phyloP scores from a whole-genome alignment of 768 basidiomycete genomes.

The Leccinum longicurvipes region DNA sequence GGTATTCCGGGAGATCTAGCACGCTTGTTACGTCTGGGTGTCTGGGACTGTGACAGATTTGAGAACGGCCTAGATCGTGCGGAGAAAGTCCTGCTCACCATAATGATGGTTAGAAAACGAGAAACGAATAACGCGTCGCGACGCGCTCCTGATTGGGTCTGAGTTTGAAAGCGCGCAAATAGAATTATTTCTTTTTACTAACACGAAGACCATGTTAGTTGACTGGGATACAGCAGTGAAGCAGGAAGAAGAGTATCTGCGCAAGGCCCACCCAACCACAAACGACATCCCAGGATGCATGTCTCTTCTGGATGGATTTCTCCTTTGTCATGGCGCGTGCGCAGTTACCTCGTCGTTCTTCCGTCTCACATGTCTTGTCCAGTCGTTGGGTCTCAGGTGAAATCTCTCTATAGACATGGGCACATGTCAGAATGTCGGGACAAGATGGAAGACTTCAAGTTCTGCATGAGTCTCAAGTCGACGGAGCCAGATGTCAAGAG shows the following conservation, averaged over 20 bases:
- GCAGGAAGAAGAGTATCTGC: slow-evolving; percentile 68
- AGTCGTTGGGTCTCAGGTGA: slow-evolving; percentile 81
- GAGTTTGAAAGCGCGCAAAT: slow-evolving; percentile 42
- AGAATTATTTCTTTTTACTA: not conserved
- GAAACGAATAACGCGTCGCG: slow-evolving; percentile 41
- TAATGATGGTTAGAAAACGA: slow-evolving; percentile 23
- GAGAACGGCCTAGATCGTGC: not conserved
- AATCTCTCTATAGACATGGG: slow-evolving; percentile 85
- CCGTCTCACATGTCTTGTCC: slow-evolving; percentile 10
- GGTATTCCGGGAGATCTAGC: slow-evolving; percentile 54
- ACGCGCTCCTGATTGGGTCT: slow-evolving; percentile 37
- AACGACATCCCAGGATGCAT: slow-evolving; percentile 84
- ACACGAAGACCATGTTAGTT: slow-evolving; percentile 34
- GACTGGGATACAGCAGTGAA: slow-evolving; percentile 55
- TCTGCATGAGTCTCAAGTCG: slow-evolving; percentile 82
- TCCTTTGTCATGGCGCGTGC: slow-evolving; percentile 62
- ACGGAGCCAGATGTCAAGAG: slow-evolving; percentile 74
- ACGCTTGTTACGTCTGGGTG: slow-evolving; percentile 60
- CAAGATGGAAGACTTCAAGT: slow-evolving; percentile 92
- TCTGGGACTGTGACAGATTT: slow-evolving; percentile 30
- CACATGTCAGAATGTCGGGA: slow-evolving; percentile 63
- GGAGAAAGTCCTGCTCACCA: slow-evolving; percentile 35
- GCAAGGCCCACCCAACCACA: slow-evolving; percentile 63
- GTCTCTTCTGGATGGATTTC: slow-evolving; percentile 67
- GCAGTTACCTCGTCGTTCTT: not conserved